A percentile compares a stretch with the other conserved stretches of the same genome.
phyloP scores from a whole-genome alignment of 345 rosid species.

The Combretum micranthum region DNA sequence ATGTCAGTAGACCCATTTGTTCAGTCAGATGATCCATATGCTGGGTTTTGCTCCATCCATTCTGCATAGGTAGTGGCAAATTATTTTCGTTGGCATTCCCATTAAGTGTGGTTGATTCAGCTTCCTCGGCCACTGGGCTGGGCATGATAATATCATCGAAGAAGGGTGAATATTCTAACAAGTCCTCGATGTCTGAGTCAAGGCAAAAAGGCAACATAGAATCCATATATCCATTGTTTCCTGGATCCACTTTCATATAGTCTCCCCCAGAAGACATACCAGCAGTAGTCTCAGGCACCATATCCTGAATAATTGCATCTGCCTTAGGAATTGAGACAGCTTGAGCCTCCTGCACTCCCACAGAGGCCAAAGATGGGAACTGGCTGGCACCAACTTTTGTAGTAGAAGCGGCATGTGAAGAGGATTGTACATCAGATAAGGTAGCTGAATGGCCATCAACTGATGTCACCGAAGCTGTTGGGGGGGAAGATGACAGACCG shows the following conservation, averaged over 20 bases:
- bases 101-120: constrained; percentile 19
- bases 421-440: constrained; percentile 23
- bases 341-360: neutral
- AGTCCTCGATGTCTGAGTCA: constrained; percentile 30
- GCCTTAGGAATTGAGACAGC: neutral
- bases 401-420: constrained; percentile 13
- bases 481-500: constrained; percentile 10
- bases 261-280: constrained; percentile 29
- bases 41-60: constrained; percentile 35
- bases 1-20: constrained; percentile 68
- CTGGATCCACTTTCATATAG: constrained; percentile 31
- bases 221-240: constrained; percentile 36
- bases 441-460: constrained; percentile 14
- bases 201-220: constrained; percentile 29
- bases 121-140: constrained; percentile 27
- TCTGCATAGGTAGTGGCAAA: constrained; percentile 30
- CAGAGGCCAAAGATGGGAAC: neutral
- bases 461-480: constrained; percentile 21
- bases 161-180: constrained; percentile 46
- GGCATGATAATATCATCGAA: constrained; percentile 66
- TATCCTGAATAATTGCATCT: constrained; percentile 14
- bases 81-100: constrained; percentile 49
- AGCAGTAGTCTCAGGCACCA: constrained; percentile 26
- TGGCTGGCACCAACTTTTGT: constrained; percentile 6
- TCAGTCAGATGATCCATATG: constrained; percentile 55